phyloP scores from a whole-genome alignment of 345 rosid genomes.

The Melaleuca alternifolia region DNA sequence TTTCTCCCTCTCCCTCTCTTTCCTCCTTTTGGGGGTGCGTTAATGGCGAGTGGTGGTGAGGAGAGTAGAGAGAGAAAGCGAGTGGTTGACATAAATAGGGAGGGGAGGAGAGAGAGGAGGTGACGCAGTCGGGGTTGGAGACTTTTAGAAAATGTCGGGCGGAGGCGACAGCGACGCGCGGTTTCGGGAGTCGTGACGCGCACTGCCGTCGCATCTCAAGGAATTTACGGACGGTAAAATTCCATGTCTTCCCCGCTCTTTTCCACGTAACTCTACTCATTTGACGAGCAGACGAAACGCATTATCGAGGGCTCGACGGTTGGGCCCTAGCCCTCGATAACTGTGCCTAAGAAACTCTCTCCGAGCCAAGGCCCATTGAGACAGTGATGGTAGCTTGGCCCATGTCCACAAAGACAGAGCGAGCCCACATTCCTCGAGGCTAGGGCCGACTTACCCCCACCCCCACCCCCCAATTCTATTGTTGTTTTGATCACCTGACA shows the following conservation, averaged over 20 bases:
- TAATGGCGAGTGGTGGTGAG: background rate
- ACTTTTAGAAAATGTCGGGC: background rate
- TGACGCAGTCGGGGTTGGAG: background rate
- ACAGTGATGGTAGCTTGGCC: no score
- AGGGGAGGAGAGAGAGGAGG: background rate
- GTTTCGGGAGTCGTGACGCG: background rate
- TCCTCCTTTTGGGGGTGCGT: background rate
- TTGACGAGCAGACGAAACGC: background rate
- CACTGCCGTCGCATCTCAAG: background rate
- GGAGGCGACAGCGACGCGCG: background rate
- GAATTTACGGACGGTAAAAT: background rate
- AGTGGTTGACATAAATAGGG: background rate
- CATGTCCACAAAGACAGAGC: no score
- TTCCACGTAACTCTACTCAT: background rate
- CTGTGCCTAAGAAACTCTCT: no score
- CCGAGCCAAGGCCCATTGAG: no score
- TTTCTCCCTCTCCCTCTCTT: background rate
- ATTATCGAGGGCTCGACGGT: no score
- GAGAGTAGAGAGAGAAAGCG: background rate
- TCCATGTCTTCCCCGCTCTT: background rate
- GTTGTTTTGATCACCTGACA: no score
- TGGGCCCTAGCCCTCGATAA: no score
- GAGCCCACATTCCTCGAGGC: no score
- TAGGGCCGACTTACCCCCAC: no score
- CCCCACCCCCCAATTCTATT: no score